Conservation (phyloP, 768 basidiomycete species). For the Leucogyrophana mollusca region DNA sequence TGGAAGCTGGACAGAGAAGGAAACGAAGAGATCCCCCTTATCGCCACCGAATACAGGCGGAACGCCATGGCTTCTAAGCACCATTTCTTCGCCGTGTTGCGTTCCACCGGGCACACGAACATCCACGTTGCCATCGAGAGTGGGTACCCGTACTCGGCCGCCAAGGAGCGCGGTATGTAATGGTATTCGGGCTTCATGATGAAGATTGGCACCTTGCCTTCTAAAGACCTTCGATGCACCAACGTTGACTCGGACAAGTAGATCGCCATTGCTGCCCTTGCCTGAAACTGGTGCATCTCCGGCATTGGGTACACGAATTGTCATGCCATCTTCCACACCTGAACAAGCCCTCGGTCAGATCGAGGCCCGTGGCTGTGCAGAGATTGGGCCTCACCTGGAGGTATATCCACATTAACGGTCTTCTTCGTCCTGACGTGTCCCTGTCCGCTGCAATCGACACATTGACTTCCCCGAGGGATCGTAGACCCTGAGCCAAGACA, state of each 20-base stretch:
- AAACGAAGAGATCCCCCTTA: constrained; percentile 85
- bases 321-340: constrained; percentile 97
- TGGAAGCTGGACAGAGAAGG: constrained; percentile 85
- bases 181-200: constrained; percentile 88
- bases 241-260: constrained; percentile 85
- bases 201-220: constrained; percentile 88
- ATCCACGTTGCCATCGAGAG: constrained; percentile 93
- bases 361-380: not conserved
- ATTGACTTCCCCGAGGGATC: constrained; percentile 76
- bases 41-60: constrained; percentile 54
- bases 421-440: constrained; percentile 85
- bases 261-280: constrained; percentile 78
- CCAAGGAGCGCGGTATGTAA: constrained; percentile 92
- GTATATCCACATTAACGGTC: constrained; percentile 77
- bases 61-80: constrained; percentile 85
- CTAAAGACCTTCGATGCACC: constrained; percentile 80
- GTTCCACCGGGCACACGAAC: constrained; percentile 91
- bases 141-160: constrained; percentile 88
- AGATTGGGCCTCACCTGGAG: constrained; percentile 62
- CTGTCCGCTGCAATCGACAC: constrained; percentile 78
- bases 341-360: constrained; percentile 7
- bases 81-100: constrained; percentile 97
- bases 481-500: constrained; percentile 82
- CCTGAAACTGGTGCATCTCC: constrained; percentile 86
- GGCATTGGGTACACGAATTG: constrained; percentile 71